Conservation (phyloP, 2,329 filamentous ascomycete genomes). For the Xylogone sp. region DNA sequence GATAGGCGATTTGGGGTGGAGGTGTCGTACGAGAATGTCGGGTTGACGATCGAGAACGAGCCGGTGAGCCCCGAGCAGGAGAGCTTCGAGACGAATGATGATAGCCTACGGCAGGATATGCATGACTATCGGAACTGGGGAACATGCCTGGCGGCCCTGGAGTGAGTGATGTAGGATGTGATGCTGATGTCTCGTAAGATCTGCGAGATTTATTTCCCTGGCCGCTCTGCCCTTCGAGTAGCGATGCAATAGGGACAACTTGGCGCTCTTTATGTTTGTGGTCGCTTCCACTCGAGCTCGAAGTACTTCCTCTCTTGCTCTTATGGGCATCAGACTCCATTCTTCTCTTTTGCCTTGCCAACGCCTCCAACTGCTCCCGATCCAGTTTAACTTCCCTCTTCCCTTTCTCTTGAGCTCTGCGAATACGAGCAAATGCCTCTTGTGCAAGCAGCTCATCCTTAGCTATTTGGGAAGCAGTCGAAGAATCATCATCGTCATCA, state of each 20-base stretch:
- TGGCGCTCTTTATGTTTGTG: conserved; percentile 20
- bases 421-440: conserved; percentile 75
- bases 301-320: conserved; percentile 17
- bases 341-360: conserved; percentile 65
- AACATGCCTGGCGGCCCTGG: conserved; percentile 39
- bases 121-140: conserved; percentile 42
- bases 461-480: conserved; percentile 47
- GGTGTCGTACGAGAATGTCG: conserved; percentile 15
- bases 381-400: conserved; percentile 76
- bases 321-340: conserved; percentile 31
- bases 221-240: conserved; percentile 22
- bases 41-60: conserved; percentile 27
- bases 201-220: conserved; percentile 30
- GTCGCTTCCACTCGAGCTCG: conserved; percentile 21
- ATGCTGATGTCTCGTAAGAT: conserved; percentile 26
- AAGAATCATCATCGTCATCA: conserved; percentile 49
- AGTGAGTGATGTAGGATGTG: conserved; percentile 21
- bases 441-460: conserved; percentile 75
- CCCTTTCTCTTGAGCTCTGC: conserved; percentile 71
- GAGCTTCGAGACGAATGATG: conserved; percentile 26
- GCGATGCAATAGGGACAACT: conserved; percentile 20
- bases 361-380: conserved; percentile 73
- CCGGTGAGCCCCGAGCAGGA: conserved; percentile 27
- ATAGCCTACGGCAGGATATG: conserved; percentile 42
- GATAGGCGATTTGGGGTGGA: conserved; percentile 15